Conservation (phyloP, 306 rosid genomes). For the Dryas octopetala region DNA sequence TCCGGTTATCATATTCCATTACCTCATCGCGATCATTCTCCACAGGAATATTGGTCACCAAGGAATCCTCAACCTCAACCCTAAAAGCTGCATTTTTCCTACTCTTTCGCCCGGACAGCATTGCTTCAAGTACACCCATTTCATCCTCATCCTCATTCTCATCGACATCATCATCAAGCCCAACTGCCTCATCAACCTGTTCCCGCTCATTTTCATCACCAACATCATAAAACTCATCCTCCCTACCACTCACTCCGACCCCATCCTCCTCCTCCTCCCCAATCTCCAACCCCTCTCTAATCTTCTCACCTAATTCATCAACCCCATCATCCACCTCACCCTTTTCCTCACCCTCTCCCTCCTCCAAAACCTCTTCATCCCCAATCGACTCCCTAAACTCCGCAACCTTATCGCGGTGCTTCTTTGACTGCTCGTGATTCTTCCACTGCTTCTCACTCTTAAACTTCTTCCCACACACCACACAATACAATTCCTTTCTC, state of each 20-base stretch:
- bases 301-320: conserved; percentile 21
- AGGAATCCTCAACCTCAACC: conserved; percentile 28
- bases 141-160: conserved; percentile 43
- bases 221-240: conserved; percentile 30
- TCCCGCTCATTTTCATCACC: conserved; percentile 15
- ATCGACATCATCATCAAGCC: conserved; percentile 20
- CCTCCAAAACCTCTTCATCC: conserved; percentile 36
- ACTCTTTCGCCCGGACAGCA: conserved; percentile 57
- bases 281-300: conserved; percentile 31
- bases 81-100: conserved; percentile 38
- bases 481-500: conserved; percentile 77
- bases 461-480: conserved; percentile 93
- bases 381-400: conserved; percentile 68
- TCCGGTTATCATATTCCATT: conserved; percentile 54
- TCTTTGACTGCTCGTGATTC: conserved; percentile 95
- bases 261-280: conserved; percentile 36
- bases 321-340: conserved; percentile 23
- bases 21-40: conserved; percentile 45
- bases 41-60: conserved; percentile 24
- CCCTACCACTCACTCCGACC: conserved; percentile 34
- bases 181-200: conserved; percentile 28
- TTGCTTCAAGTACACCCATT: conserved; percentile 57
- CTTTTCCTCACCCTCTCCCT: conserved; percentile 6
- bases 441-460: conserved; percentile 99
- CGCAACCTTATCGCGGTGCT: conserved; percentile 83